A percentile compares a stretch with the other conserved stretches of the same genome.
Evolutionary conservation across 192 early-diverging fungal species (phyloP).

Genomic region (Martensiomyces pterosporus): DNA sequence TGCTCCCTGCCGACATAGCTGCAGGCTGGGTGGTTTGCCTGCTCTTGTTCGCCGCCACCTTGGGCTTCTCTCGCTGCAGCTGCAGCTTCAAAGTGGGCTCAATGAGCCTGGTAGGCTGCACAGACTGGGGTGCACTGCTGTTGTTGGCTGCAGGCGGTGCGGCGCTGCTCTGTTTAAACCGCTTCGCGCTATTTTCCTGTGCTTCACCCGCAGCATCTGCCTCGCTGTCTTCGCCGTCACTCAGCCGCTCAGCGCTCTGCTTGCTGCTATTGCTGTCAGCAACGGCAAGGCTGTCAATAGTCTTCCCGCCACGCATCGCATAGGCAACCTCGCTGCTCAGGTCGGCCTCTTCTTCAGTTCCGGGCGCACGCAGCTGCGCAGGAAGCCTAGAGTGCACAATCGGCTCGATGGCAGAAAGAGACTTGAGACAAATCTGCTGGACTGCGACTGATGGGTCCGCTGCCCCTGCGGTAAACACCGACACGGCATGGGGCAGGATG

Average conservation of each 20-base stretch:
- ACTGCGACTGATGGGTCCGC: slow-evolving; percentile 15
- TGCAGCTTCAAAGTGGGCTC: too few relatives aligned
- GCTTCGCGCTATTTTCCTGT: too few relatives aligned
- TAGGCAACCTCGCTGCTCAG: slow-evolving; percentile 7
- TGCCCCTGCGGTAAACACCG: slow-evolving; percentile 30
- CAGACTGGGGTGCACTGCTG: too few relatives aligned
- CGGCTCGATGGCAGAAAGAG: slow-evolving; percentile 24
- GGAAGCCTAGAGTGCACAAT: slow-evolving; percentile 42
- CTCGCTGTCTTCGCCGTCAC: too few relatives aligned
- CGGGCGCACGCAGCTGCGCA: slow-evolving; percentile 42
- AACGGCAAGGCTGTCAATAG: slow-evolving; percentile 16
- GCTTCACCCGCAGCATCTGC: too few relatives aligned
- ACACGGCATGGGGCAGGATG: slow-evolving; percentile 38
- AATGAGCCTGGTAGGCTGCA: too few relatives aligned
- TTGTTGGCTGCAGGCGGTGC: too few relatives aligned
- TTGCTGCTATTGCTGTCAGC: not conserved
- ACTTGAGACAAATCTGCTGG: slow-evolving; percentile 13
- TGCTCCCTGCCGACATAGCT: too few relatives aligned
- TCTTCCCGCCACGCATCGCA: slow-evolving; percentile 8
- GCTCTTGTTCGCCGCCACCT: too few relatives aligned
- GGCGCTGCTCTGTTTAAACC: slow-evolving; percentile 2
- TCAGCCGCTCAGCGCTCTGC: too few relatives aligned
- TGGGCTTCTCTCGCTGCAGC: too few relatives aligned
- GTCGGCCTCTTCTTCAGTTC: slow-evolving; percentile 21
- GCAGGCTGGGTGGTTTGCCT: too few relatives aligned